These are phyloP conservation scores for Alloteropsis angusta DNA, from an alignment of 202 grass and related monocot genomes.

Conservation along the genomic window DNA sequence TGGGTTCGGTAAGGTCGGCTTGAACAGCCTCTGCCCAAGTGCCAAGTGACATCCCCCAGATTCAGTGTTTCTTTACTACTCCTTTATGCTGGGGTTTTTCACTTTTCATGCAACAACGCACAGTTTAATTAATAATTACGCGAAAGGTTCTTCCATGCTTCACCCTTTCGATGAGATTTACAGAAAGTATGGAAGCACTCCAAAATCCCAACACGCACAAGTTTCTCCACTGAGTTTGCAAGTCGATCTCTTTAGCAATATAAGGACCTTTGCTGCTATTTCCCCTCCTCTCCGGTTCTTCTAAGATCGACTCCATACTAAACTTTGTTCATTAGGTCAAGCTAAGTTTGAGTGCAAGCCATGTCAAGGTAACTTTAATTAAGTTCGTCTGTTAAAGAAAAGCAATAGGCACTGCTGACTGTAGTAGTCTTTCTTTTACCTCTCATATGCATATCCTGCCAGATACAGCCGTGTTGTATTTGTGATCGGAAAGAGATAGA, in stretches of 20 bases:
- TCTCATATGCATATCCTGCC: neutral
- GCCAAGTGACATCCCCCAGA: neutral
- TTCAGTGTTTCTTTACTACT: neutral
- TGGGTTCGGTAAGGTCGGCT: neutral
- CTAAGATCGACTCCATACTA: too few relatives aligned
- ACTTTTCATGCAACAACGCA: neutral
- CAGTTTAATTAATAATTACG: neutral
- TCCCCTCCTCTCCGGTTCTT: too few relatives aligned
- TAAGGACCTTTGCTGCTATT: too few relatives aligned
- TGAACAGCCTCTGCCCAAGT: neutral
- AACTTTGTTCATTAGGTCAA: neutral
- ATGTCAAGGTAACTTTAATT: neutral
- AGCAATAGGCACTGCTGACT: neutral
- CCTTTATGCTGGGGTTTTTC: neutral
- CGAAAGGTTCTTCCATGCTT: neutral
- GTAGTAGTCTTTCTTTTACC: slow-evolving; percentile 9
- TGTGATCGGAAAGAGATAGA: slow-evolving; percentile 28
- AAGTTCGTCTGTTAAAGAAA: neutral
- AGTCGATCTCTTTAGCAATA: too few relatives aligned
- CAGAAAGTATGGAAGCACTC: neutral
- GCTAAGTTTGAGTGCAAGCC: slow-evolving; percentile 4
- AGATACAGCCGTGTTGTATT: neutral
- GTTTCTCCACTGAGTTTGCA: neutral
- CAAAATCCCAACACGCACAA: too few relatives aligned
- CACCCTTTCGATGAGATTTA: neutral